Evolutionary conservation across 768 basidiomycete species (phyloP).

Genomic region (Pisolithus marmoratus): DNA sequence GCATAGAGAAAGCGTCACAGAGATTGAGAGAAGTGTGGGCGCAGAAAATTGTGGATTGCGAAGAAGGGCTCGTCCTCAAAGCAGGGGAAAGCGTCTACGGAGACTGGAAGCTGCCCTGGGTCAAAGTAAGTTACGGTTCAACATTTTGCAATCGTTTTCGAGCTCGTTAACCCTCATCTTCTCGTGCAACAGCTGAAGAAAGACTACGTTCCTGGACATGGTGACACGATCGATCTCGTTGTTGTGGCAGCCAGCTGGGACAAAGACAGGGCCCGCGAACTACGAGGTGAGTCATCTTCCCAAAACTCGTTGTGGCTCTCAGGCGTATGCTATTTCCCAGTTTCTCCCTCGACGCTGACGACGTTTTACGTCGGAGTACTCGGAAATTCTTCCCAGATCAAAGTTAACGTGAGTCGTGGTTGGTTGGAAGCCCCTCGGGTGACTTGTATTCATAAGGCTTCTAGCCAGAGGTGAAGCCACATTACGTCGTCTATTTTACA

Average conservation of each 20-base stretch:
- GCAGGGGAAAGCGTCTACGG: conserved; percentile 64
- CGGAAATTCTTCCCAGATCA: conserved; percentile 41
- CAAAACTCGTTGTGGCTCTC: conserved; percentile 1
- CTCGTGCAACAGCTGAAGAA: conserved; percentile 49
- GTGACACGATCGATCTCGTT: conserved; percentile 76
- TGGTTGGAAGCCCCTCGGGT: background rate
- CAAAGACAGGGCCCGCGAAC: conserved; percentile 65
- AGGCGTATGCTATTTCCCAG: conserved; percentile 29
- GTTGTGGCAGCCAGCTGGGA: conserved; percentile 79
- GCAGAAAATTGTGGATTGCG: conserved; percentile 40
- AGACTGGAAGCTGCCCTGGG: conserved; percentile 64
- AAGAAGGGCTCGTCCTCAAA: conserved; percentile 79
- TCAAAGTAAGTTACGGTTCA: conserved; percentile 55
- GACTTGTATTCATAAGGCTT: background rate
- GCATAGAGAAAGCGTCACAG: conserved; percentile 11
- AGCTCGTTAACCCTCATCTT: background rate
- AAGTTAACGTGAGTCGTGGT: conserved; percentile 31
- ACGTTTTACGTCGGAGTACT: conserved; percentile 77
- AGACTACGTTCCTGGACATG: conserved; percentile 83
- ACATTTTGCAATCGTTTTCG: conserved; percentile 11
- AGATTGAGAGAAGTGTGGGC: conserved; percentile 45
- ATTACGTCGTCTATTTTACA: conserved; percentile 71
- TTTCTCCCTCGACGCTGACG: conserved; percentile 64
- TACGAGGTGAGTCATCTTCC: conserved; percentile 49
- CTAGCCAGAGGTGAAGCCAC: conserved; percentile 44